phyloP scores from a whole-genome alignment of 257 asterid genomes.

The Solanum appendiculatum region DNA sequence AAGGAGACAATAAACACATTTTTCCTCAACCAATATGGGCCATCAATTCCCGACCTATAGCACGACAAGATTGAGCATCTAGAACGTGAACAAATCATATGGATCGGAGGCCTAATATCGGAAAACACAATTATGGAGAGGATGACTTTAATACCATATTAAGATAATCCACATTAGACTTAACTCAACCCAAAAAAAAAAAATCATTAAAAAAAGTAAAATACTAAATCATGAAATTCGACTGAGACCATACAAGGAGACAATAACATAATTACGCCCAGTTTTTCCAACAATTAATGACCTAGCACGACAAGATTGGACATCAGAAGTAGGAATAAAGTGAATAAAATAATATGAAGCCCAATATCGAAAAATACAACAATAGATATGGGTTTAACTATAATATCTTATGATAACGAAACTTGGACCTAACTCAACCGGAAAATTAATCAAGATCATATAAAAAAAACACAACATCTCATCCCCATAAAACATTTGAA shows the following conservation, averaged over 20 bases:
- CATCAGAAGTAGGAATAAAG: not conserved
- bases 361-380: not conserved
- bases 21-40: not conserved
- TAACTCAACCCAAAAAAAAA: not conserved
- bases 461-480: not conserved
- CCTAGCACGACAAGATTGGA: not conserved
- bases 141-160: not conserved
- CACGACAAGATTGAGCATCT: not conserved
- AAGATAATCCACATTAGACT: not conserved
- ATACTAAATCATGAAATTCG: not conserved
- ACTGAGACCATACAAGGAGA: not conserved
- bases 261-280: not conserved
- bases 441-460: not conserved
- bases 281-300: not conserved
- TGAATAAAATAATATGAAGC: not conserved
- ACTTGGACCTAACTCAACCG: not conserved
- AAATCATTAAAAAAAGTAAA: not conserved
- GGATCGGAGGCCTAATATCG: not conserved
- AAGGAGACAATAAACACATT: not conserved
- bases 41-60: not conserved
- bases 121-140: not conserved
- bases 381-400: not conserved
- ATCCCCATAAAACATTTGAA: not conserved
- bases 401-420: not conserved
- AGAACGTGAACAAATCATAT: not conserved